Base-by-base conservation (phyloP, 2,329 filamentous ascomycete genomes). In the Scortechinia acanthostroma region DNA sequence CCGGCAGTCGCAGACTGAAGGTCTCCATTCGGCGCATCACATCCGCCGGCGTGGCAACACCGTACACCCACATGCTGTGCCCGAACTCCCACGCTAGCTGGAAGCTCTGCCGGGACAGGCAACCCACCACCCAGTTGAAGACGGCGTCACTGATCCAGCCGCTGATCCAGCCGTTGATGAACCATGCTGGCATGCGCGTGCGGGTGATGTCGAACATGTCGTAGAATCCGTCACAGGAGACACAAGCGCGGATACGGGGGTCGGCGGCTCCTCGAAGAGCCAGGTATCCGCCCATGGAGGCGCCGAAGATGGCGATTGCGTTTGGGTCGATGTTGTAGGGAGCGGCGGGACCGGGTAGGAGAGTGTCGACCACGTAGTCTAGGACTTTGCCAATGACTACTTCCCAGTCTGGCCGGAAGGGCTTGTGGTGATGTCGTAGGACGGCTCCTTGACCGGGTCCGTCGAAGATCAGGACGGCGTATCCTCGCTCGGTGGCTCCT, bases 231-330 rank as follows among this genome's bases (percentile, higher is more conserved):
- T 69, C 66, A 16, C 65, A 52, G 4, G 59, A 50, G 3, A 73
- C 53, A 47, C 64, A 70, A 0, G 69, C 71, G 46, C 63, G 65
- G 57, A 73, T 55, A 1, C 70, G 62, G 0, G 58, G 47, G 50
- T 73, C 69, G 0, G 53, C 50, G 0, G 64, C 65, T 1, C 53
- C 64, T 0, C 72, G 64, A 4, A 74, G 57, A 1, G 70, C 66
- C 42, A 63, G 66, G 49, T 73, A 74, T 1, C 63, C 72, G 2
- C 71, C 70, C 49, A 71, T 55, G 2, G 63, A 63, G 0, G 60
- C 57, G 0, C 70, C 69, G 1, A 52, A 45, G 16, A 70, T 45
- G 0, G 62, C 63, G 15, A 73, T 53, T 5, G 54, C 51, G 1
- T 55, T 50, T 0, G 62, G 33, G 44, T 73, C 68, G 1, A 72